Evolutionary conservation across 768 basidiomycete genomes (phyloP).

Genomic region (Xerocomus brunneocitrinus): DNA sequence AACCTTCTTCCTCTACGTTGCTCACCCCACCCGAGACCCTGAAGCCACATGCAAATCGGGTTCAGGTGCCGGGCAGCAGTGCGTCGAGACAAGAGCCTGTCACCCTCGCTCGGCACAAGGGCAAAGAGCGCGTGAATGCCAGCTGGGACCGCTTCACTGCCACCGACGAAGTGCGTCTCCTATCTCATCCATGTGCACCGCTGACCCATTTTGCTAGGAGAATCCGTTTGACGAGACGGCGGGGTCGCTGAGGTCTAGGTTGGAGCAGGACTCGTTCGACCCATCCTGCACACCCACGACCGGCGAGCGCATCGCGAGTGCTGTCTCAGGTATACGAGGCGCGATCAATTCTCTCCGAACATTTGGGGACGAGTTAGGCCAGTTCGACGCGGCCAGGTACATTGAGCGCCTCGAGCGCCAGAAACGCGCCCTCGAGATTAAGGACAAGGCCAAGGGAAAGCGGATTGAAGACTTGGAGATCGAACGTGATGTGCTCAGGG

Average conservation of each 20-base stretch:
- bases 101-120: conserved; percentile 24
- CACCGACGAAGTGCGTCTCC: conserved; percentile 6
- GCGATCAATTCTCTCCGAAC: background rate
- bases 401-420: conserved; percentile 39
- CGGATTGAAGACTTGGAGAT: conserved; percentile 8
- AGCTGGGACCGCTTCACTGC: conserved; percentile 2
- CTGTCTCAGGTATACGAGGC: background rate
- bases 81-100: conserved; percentile 4
- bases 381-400: conserved; percentile 23
- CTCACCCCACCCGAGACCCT: conserved; percentile 24
- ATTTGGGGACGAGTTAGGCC: conserved; percentile 10
- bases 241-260: background rate
- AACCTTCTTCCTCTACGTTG: conserved; percentile 1
- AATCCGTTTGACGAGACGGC: conserved; percentile 12
- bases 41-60: background rate
- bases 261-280: background rate
- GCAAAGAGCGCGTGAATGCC: conserved; percentile 16
- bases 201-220: conserved; percentile 5
- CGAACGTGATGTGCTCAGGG: conserved; percentile 3
- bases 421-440: conserved; percentile 32
- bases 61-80: background rate
- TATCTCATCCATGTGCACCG: background rate
- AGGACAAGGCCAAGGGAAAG: conserved; percentile 31
- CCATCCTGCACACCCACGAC: conserved; percentile 2
- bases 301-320: conserved; percentile 23